Base-by-base conservation (phyloP, 2,329 filamentous ascomycete genomes). In the Xylariaceae sp. region DNA sequence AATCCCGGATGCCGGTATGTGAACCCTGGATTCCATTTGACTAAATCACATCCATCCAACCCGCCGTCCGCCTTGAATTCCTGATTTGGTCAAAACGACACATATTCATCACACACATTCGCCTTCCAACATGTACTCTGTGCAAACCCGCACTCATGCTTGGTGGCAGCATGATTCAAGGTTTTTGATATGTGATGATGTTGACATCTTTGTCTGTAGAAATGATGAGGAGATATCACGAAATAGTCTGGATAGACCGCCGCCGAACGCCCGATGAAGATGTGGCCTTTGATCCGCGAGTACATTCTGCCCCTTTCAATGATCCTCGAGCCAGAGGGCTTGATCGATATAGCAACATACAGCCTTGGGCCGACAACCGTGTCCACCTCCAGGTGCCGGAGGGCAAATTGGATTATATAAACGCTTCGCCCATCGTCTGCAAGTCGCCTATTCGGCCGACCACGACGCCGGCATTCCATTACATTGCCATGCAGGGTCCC, bases 401-500 rank as follows among this genome's bases (percentile, higher is more conserved):
- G 13, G 88, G 83, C 44, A 78, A 85, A 63, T 82, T 87, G 61
- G 87, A 92, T 74, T 94, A 92, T 72, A 89, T 93, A 74, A 94
- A 94, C 71, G 90, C 90, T 45, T 92, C 89, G 9, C 84, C 88
- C 17, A 87, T 92, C 59, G 72, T 76, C 18, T 75, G 91, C 10
- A 65, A 77, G 54, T 77, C 81, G 1, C 72, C 74, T 2, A 69
- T 76, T 10, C 72, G 75, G 56, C 70, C 72, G 0, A 64, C 67
- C 2, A 59, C 66, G 9, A 70, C 72, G 7, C 75, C 77, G 1
- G 73, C 77, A 2, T 75, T 82, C 52, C 76, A 82, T 57, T 97
- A 95, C 74, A 96, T 99, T 67, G 94, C 92, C 55, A 97, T 95
- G 73, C 91, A 95, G 76, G 94, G 94, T 0, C 94, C 94, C 4